Conservation (phyloP, 352 stramenopile genomes). For the Phytopythium vexans region DNA sequence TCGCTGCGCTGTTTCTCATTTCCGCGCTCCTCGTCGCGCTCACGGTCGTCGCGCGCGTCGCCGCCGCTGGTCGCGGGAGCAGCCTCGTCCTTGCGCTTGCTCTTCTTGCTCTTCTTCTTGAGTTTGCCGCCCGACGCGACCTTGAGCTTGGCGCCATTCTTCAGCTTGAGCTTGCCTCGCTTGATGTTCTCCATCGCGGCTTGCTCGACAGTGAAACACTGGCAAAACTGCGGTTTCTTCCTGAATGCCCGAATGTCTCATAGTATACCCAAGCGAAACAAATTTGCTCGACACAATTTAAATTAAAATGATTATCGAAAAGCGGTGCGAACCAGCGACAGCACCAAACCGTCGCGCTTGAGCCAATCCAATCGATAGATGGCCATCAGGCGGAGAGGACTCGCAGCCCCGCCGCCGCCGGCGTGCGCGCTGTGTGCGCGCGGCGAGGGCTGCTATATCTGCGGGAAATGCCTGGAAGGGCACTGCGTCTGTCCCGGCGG, state of each 20-base stretch:
- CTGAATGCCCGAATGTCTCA: not conserved
- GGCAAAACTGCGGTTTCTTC: slow-evolving; percentile 12
- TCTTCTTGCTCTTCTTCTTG: slow-evolving; percentile 56
- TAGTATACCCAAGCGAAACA: not conserved
- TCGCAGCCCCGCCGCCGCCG: slow-evolving; percentile 1
- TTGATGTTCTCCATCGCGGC: slow-evolving; percentile 70
- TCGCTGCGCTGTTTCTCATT: slow-evolving; percentile 21
- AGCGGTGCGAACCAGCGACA: too few species aligned
- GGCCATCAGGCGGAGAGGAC: not conserved
- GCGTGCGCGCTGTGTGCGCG: slow-evolving; percentile 32
- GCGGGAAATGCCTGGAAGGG: slow-evolving; percentile 50
- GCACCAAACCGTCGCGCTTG: too few species aligned
- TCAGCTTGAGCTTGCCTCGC: slow-evolving; percentile 83
- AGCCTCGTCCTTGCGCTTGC: slow-evolving; percentile 33
- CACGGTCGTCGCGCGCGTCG: slow-evolving; percentile 10
- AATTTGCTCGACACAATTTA: too few species aligned
- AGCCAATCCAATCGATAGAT: too few species aligned
- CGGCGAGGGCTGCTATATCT: slow-evolving; percentile 46
- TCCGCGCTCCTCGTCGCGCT: slow-evolving; percentile 12
- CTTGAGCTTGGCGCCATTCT: slow-evolving; percentile 63
- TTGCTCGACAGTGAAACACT: not conserved
- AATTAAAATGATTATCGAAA: too few species aligned
- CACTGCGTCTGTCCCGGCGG: slow-evolving; percentile 52
- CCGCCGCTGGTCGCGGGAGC: not conserved
- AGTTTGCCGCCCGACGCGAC: slow-evolving; percentile 42